These are phyloP conservation scores for Chaetoceros muelleri DNA, from an alignment of 108 stramenopile genomes.

Conservation along the genomic window DNA sequence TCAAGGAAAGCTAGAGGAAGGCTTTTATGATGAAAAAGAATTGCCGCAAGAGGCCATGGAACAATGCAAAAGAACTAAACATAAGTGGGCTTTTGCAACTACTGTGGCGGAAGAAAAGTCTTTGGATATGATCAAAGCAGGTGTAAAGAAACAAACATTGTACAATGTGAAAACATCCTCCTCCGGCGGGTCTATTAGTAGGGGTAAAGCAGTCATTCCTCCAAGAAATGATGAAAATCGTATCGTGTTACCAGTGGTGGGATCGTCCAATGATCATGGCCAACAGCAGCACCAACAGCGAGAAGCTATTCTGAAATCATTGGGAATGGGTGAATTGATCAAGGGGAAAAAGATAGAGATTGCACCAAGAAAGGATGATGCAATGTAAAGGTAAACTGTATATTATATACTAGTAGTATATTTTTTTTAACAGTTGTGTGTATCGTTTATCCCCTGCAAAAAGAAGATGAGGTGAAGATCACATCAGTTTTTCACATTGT, in stretches of 20 bases:
- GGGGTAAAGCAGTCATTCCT: no score
- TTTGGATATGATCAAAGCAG: slow-evolving; percentile 44
- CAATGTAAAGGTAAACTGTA: no score
- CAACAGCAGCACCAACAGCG: not conserved
- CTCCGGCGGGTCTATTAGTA: no score
- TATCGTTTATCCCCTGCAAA: no score
- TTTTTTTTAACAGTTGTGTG: no score
- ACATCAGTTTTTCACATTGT: no score
- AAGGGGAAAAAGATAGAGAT: not conserved
- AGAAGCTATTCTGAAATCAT: not conserved
- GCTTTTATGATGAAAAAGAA: slow-evolving; percentile 34
- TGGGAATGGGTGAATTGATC: not conserved
- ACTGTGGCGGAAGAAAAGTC: slow-evolving; percentile 38
- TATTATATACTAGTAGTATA: no score
- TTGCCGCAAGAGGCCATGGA: slow-evolving; percentile 52
- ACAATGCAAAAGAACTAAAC: slow-evolving; percentile 57
- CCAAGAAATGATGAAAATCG: no score
- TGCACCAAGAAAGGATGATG: no score
- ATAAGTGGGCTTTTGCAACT: slow-evolving; percentile 62
- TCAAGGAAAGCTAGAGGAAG: slow-evolving; percentile 43
- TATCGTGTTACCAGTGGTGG: no score
- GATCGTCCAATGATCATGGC: no score
- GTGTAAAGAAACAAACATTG: slow-evolving; percentile 64
- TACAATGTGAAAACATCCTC: slow-evolving; percentile 15
- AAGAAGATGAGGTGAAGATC: no score